Evolutionary conservation across 1,139 yeast species (phyloP), one percentile per base, ranked within the genome.

Genomic region (Lodderomyces elongisporus): DNA sequence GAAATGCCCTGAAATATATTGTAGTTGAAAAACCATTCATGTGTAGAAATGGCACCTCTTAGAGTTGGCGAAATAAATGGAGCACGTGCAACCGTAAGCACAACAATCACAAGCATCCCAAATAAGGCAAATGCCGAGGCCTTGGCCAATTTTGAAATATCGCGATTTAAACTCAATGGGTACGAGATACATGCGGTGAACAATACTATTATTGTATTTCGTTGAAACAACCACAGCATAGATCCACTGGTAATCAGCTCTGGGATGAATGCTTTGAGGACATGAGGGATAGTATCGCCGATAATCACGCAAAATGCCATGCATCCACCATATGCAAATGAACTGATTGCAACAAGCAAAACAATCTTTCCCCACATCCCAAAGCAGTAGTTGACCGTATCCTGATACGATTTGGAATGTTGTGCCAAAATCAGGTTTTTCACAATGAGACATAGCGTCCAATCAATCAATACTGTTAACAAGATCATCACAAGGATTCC

Each of bases 261-360:
- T 1, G 85, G 85, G 39, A 85, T 70, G 25, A 88, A 57, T 2
- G 89, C 77, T 38, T 77, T 66, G 27, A 89, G 54, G 4, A 89
- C 96, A 53, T 87, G 96, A 0, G 97, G 97, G 26, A 89, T 79
- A 0, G 96, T 85, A 51, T 89, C 97, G 14, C 97, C 97, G 27
- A 89, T 85, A 45, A 89, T 89, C 35, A 89, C 91, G 44, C 95
- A 84, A 57, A 87, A 89, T 2, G 96, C 96, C 70, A 88, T 80
- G 44, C 89, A 78, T 0, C 97, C 97, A 15, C 97, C 97, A 49
- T 87, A 81, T 1, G 96, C 96, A 66, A 89, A 89, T 5, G 85
- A 65, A 4, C 93, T 87, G 49, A 89, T 95, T 0, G 95, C 77
- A 4, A 82, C 48, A 14, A 89, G 64, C 25, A 89, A 77, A 5